Conservation (phyloP, 2,329 filamentous ascomycete genomes). For the Fusarium sp. region DNA sequence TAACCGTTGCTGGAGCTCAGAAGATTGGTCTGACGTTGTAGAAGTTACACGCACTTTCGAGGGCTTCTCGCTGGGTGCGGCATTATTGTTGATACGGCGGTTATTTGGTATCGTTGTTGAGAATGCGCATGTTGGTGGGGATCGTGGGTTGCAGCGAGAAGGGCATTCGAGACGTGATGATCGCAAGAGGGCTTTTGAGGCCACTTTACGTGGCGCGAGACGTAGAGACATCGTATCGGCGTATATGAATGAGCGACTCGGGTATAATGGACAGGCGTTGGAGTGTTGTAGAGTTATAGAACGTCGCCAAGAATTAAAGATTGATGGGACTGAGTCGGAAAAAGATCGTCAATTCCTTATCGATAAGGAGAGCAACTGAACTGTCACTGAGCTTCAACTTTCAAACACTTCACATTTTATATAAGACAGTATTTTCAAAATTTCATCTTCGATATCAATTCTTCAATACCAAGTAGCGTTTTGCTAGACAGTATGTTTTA, state of each 20-base stretch:
- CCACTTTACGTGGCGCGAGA: not conserved
- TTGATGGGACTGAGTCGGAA: not conserved
- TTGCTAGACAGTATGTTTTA: constrained; percentile 14
- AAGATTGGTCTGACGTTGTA: not conserved
- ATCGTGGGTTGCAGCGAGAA: not conserved
- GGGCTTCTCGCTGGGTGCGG: not conserved
- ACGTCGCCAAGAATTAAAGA: not conserved
- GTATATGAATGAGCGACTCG: not conserved
- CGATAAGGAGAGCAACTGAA: constrained; percentile 29
- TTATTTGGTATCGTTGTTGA: constrained; percentile 7
- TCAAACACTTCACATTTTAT: not conserved
- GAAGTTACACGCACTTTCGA: not conserved
- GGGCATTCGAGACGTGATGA: not conserved
- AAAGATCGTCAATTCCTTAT: constrained; percentile 29
- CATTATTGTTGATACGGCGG: not conserved
- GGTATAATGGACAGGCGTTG: not conserved
- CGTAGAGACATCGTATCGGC: constrained; percentile 7
- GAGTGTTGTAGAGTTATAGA: not conserved
- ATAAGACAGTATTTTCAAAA: not conserved
- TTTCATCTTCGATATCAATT: not conserved
- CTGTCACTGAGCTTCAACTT: not conserved
- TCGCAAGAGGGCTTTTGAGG: not conserved
- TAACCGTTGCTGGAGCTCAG: not conserved
- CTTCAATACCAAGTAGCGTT: not conserved
- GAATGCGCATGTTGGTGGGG: constrained; percentile 10